Evolutionary conservation across 805 yeast genomes (phyloP).

Genomic region (Candida nanaspora): DNA sequence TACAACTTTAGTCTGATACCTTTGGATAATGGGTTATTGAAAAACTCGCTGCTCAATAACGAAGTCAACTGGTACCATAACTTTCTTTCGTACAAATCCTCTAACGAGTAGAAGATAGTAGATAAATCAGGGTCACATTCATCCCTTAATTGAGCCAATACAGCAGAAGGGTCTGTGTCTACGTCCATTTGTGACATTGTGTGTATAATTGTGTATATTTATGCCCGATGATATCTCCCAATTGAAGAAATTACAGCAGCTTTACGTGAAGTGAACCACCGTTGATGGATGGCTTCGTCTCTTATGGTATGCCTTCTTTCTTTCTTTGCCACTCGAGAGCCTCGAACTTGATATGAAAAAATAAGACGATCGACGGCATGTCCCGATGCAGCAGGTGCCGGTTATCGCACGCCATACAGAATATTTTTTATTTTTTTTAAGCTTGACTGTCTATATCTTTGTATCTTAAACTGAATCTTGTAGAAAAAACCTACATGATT

Average conservation of each 20-base stretch:
- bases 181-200: constrained; percentile 9
- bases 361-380: no score
- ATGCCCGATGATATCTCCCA: background rate
- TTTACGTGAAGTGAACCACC: no score
- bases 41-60: constrained; percentile 51
- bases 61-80: constrained; percentile 92
- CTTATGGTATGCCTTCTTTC: no score
- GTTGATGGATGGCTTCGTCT: no score
- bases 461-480: no score
- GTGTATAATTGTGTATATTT: background rate
- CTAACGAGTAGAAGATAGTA: constrained; percentile 59
- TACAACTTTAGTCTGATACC: constrained; percentile 60
- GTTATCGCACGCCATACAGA: no score
- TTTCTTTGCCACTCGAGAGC: no score
- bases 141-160: constrained; percentile 54
- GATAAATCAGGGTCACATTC: constrained; percentile 61
- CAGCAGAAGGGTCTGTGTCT: constrained; percentile 33
- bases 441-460: no score
- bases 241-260: no score
- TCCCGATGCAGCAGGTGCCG: no score
- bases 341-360: no score
- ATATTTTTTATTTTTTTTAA: no score
- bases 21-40: constrained; percentile 42
- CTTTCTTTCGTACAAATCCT: constrained; percentile 80
- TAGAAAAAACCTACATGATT: background rate